A percentile compares a stretch with the other conserved stretches of the same genome.
Evolutionary conservation across 257 asterid genomes (phyloP).

Genomic region (Petrea volubilis): DNA sequence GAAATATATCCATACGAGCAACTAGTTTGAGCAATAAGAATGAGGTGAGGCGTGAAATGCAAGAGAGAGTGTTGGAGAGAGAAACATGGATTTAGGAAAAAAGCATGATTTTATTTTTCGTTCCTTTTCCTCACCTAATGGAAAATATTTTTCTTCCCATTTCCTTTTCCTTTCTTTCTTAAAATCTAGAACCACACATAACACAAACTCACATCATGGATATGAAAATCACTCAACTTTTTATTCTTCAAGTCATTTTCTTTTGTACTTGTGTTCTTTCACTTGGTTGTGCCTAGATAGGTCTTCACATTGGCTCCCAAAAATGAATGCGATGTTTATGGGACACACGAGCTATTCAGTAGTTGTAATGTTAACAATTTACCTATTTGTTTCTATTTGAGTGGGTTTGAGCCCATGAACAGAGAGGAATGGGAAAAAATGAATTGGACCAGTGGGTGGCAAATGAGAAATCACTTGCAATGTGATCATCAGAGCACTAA

Average conservation of each 20-base stretch:
- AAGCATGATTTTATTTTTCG: too few relatives aligned
- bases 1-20: too few relatives aligned
- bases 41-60: too few relatives aligned
- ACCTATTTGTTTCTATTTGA: constrained; percentile 27
- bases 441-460: constrained; percentile 1
- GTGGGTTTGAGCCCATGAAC: not conserved
- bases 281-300: not conserved
- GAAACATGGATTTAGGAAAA: too few relatives aligned
- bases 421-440: constrained; percentile 1
- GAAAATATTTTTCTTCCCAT: too few relatives aligned
- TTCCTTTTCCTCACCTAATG: too few relatives aligned
- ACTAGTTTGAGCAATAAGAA: too few relatives aligned
- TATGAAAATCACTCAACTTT: not conserved
- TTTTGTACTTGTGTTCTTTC: not conserved
- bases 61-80: too few relatives aligned
- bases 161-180: too few relatives aligned
- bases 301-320: constrained; percentile 25
- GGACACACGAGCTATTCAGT: constrained; percentile 40
- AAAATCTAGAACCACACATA: too few relatives aligned
- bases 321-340: constrained; percentile 34
- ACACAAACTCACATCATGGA: too few relatives aligned
- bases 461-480: not conserved
- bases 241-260: not conserved
- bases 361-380: constrained; percentile 28
- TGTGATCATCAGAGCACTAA: not conserved